Conservation (phyloP, 2,329 filamentous ascomycete species). For the Thermoascus crustaceus region DNA sequence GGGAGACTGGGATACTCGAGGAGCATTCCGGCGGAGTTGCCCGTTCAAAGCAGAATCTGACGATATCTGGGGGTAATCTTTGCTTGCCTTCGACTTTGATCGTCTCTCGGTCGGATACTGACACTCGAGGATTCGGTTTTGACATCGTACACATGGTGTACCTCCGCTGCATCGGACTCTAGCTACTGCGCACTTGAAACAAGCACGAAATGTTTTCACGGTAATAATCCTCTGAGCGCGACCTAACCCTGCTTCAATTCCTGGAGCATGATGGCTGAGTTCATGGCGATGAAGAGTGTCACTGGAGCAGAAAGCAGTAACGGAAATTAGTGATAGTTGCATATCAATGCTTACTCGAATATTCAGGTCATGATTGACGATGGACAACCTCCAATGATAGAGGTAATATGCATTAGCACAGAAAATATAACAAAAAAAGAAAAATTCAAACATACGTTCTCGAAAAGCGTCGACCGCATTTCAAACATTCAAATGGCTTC, state of each 20-base stretch:
- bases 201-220: conserved; percentile 35
- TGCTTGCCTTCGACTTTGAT: conserved; percentile 22
- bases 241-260: conserved; percentile 25
- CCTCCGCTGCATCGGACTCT: conserved; percentile 34
- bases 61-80: conserved; percentile 8
- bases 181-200: conserved; percentile 32
- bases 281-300: conserved; percentile 35
- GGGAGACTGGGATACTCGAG: no score
- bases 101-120: conserved; percentile 33
- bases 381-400: no score
- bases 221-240: conserved; percentile 34
- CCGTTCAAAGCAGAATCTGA: no score
- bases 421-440: not conserved
- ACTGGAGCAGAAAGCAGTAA: conserved; percentile 11
- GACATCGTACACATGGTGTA: conserved; percentile 29
- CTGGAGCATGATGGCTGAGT: conserved; percentile 30
- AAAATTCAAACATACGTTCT: conserved; percentile 25
- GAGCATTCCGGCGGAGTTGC: no score
- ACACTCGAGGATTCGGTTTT: conserved; percentile 28
- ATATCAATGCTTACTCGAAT: not conserved
- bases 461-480: conserved; percentile 36
- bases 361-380: not conserved
- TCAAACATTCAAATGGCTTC: conserved; percentile 31
- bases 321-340: not conserved
- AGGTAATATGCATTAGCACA: not conserved